A percentile compares a stretch with the other conserved stretches of the same genome.
These are phyloP conservation scores for Amphirosellinia nigrospora DNA, from an alignment of 495 filamentous ascomycete genomes.

Conservation along the genomic window DNA sequence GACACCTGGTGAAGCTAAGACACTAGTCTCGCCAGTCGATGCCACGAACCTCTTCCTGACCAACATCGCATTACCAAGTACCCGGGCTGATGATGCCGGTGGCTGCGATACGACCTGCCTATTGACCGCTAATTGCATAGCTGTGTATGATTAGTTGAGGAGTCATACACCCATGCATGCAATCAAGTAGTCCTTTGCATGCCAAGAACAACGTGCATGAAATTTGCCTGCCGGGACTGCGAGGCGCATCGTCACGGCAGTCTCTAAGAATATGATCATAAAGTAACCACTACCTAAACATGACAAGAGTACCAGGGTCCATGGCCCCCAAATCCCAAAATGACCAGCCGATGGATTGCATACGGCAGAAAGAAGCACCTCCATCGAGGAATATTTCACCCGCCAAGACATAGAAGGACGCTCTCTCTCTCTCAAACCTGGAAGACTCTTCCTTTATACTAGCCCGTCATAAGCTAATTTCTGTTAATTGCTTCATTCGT, in stretches of 20 bases:
- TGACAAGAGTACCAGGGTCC: neutral
- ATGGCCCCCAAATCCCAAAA: neutral
- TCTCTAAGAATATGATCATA: neutral
- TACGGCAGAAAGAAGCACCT: neutral
- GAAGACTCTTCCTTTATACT: conserved; percentile 1
- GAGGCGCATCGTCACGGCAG: neutral
- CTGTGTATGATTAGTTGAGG: too few relatives aligned
- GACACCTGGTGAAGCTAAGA: neutral
- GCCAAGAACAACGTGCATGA: neutral
- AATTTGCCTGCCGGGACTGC: conserved; percentile 12
- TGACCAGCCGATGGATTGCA: neutral
- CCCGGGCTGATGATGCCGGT: neutral
- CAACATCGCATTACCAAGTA: neutral
- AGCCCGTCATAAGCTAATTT: neutral
- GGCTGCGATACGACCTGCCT: neutral
- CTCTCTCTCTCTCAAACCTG: neutral
- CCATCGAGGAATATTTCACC: neutral
- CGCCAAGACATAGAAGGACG: neutral
- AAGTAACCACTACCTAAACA: neutral
- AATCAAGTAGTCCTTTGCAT: neutral
- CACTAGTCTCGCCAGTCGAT: neutral
- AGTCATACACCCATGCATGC: neutral
- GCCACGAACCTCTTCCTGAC: neutral
- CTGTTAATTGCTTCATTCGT: neutral
- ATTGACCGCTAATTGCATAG: neutral